These are phyloP conservation scores for Fraxinus dipetala DNA, from an alignment of 305 asterid genomes.

Conservation along the genomic window DNA sequence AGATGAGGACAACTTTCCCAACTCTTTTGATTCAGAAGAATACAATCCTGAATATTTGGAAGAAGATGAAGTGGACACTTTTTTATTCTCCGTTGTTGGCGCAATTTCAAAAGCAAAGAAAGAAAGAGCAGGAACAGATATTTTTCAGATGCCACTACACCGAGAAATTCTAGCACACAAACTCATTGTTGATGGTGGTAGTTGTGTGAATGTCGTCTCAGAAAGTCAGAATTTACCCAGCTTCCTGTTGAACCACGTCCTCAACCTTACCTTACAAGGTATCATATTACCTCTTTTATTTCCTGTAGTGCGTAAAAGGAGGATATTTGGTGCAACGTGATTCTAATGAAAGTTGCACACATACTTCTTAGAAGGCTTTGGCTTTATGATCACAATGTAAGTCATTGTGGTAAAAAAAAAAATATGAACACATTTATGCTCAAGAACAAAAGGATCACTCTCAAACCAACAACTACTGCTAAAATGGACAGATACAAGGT, in stretches of 20 bases:
- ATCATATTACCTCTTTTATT: neutral
- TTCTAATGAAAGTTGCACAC: neutral
- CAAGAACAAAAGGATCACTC: neutral
- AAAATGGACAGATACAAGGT: neutral
- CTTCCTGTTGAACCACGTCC: neutral
- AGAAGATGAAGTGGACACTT: neutral
- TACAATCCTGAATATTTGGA: neutral
- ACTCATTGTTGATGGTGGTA: neutral
- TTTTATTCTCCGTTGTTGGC: neutral
- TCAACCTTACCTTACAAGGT: neutral
- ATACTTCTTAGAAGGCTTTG: neutral
- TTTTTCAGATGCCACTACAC: neutral
- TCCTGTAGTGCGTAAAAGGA: neutral
- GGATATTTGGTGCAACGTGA: neutral
- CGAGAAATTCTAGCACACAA: neutral
- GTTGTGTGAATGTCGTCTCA: neutral
- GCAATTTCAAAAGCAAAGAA: neutral
- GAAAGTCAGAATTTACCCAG: neutral
- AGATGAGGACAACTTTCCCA: neutral
- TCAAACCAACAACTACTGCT: neutral
- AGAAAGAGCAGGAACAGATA: neutral
- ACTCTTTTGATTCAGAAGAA: neutral
- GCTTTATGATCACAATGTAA: neutral
- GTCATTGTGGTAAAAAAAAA: neutral
- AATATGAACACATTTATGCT: neutral